These are phyloP conservation scores for Vigna nakashimae DNA, from an alignment of 306 rosid genomes.

Conservation along the genomic window DNA sequence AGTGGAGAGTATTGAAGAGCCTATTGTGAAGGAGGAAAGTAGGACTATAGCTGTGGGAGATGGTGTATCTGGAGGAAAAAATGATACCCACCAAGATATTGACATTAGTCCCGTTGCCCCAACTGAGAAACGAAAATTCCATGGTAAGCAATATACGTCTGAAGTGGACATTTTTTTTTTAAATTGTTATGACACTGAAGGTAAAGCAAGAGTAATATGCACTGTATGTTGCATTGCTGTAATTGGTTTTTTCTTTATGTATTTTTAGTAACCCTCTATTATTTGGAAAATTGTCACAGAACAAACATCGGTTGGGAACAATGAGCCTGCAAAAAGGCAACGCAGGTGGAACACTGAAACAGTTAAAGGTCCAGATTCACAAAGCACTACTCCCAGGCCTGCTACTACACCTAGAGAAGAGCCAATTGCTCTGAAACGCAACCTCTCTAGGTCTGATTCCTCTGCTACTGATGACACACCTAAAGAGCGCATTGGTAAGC, in stretches of 20 bases:
- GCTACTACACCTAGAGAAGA: constrained; percentile 66
- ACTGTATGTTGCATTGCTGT: constrained; percentile 24
- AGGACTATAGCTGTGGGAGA: constrained; percentile 55
- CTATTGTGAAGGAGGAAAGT: constrained; percentile 61
- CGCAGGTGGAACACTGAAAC: constrained; percentile 88
- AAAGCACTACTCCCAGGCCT: constrained; percentile 56
- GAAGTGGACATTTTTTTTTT: background rate
- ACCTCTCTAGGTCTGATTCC: constrained; percentile 76
- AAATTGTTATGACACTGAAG: background rate
- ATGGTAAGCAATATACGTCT: constrained; percentile 62
- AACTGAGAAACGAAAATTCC: constrained; percentile 84
- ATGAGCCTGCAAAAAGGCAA: constrained; percentile 85
- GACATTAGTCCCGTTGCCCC: constrained; percentile 53
- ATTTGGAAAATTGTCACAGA: constrained; percentile 53
- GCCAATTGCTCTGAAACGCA: constrained; percentile 58
- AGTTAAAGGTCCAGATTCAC: constrained; percentile 67
- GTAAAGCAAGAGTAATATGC: background rate
- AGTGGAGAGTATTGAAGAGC: constrained; percentile 56
- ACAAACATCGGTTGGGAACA: constrained; percentile 64
- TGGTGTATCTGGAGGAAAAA: constrained; percentile 60
- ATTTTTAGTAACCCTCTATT: constrained; percentile 7
- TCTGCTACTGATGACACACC: constrained; percentile 66
- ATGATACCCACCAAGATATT: constrained; percentile 56
- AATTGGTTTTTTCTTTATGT: background rate
- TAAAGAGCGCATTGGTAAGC: constrained; percentile 92